phyloP scores from a whole-genome alignment of 768 basidiomycete species.

The Psilocybe sp. region DNA sequence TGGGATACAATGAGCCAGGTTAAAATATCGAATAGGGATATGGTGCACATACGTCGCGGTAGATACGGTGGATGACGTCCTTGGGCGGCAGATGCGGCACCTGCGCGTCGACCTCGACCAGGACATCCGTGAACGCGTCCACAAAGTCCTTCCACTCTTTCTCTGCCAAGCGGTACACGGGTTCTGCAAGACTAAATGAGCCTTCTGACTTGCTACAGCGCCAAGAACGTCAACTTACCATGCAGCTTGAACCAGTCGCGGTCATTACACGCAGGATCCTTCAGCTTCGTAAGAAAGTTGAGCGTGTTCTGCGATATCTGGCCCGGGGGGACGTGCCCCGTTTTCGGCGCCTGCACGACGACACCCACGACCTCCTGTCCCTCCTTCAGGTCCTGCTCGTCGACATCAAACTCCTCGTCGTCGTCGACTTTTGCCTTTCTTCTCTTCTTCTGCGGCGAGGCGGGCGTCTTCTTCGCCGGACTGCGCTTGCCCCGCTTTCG shows the following conservation, averaged over 20 bases:
- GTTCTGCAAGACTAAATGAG: constrained; percentile 41
- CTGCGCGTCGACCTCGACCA: constrained; percentile 75
- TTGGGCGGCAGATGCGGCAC: constrained; percentile 88
- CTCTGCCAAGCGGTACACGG: constrained; percentile 78
- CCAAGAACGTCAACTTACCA: constrained; percentile 37
- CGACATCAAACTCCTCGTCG: constrained; percentile 35
- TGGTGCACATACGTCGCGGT: constrained; percentile 67
- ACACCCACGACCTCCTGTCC: constrained; percentile 71
- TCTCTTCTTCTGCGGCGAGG: constrained; percentile 29
- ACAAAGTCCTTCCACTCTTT: constrained; percentile 89
- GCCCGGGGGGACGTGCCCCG: constrained; percentile 83
- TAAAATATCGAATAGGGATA: neutral
- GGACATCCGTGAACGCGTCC: constrained; percentile 60
- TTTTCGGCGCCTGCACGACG: constrained; percentile 79
- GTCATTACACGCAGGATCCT: constrained; percentile 78
- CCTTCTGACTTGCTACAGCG: neutral
- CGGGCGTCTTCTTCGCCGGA: constrained; percentile 12
- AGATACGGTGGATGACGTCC: constrained; percentile 90
- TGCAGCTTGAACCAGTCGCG: constrained; percentile 86
- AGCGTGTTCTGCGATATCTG: constrained; percentile 85
- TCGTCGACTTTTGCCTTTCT: constrained; percentile 22
- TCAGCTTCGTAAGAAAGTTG: constrained; percentile 68
- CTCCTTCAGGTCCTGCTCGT: constrained; percentile 42
- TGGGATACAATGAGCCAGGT: neutral
- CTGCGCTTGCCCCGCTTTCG: neutral